A percentile compares a stretch with the other conserved stretches of the same genome.
phyloP scores from a whole-genome alignment of 768 basidiomycete genomes.

The Strobilomyces confusus region DNA sequence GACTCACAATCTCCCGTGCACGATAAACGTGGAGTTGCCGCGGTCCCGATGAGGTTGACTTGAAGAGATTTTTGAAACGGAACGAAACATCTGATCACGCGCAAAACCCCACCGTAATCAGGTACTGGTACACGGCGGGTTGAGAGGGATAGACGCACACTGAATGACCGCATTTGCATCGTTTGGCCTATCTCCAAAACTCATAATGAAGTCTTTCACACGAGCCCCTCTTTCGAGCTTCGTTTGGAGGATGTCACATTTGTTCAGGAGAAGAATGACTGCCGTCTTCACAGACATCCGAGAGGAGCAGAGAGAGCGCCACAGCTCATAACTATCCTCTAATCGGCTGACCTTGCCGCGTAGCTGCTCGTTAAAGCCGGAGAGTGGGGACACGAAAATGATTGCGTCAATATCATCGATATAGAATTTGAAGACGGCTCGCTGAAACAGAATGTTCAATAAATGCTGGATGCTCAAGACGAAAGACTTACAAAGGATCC shows the following conservation, averaged over 20 bases:
- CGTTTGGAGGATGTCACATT: conserved; percentile 68
- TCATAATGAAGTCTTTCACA: conserved; percentile 67
- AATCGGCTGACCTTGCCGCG: conserved; percentile 76
- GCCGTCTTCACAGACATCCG: conserved; percentile 60
- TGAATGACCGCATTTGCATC: conserved; percentile 63
- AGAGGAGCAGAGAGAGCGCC: conserved; percentile 70
- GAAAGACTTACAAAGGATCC: conserved; percentile 50
- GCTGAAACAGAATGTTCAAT: conserved; percentile 36
- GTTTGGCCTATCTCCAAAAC: conserved; percentile 70
- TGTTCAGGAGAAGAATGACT: conserved; percentile 54
- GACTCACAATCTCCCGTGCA: conserved; percentile 72
- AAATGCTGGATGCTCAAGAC: conserved; percentile 1
- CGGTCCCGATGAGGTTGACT: conserved; percentile 55
- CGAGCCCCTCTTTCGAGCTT: conserved; percentile 66
- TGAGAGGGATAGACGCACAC: conserved; percentile 44
- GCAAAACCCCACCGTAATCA: neutral
- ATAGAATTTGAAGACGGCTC: conserved; percentile 76
- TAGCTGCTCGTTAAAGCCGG: conserved; percentile 77
- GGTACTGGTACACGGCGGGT: too few relatives aligned
- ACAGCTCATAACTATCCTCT: conserved; percentile 73
- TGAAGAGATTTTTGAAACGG: conserved; percentile 74
- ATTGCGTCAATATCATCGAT: conserved; percentile 82
- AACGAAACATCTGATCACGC: conserved; percentile 62
- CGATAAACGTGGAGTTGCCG: conserved; percentile 70
- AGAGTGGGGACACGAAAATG: conserved; percentile 73